Evolutionary conservation across 306 rosid species (phyloP), one percentile per base, ranked within the genome.

Genomic region (Vigna reflexopilosa): DNA sequence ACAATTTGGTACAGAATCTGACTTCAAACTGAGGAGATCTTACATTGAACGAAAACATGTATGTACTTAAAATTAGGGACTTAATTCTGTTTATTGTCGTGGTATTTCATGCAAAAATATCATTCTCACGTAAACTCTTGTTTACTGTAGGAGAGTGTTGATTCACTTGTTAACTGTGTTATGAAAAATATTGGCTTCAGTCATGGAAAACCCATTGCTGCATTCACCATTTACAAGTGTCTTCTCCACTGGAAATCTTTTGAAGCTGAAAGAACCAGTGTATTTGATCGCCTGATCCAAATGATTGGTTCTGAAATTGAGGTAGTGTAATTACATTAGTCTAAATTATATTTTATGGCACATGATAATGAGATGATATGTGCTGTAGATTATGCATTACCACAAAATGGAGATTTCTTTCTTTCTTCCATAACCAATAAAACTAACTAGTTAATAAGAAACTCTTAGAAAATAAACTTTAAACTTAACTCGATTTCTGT

Each of bases 181-280:
- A 69, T 75, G 65, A 88, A 87, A 75, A 90, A 93, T 84, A 70
- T 90, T 75, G 97, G 97, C 77, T 93, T 85, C 83, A 89, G 85
- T 67, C 77, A 89, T 44, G 96, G 93, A 74, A 93, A 93, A 86
- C 97, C 97, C 59, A 72, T 90, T 82, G 93, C 96, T 22, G 97
- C 96, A 38, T 86, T 93, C 80, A 90, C 91, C 73, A 90, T 93
- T 61, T 93, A 90, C 86, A 90, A 86, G 69, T 93, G 97, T 58
- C 93, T 93, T 83, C 89, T 93, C 70, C 90, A 90, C 80, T 93
- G 97, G 97, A 90, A 89, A 82, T 90, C 97, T 70, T 93, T 93
- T 75, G 97, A 93, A 88, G 97, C 96, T 30, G 97, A 93, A 85
- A 93, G 90, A 78, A 90, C 94, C 34, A 89, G 93, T 61, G 96